Evolutionary conservation across 495 filamentous ascomycete species (phyloP), one percentile per base, ranked within the genome.

Genomic region (Aspergillus kassunensis): DNA sequence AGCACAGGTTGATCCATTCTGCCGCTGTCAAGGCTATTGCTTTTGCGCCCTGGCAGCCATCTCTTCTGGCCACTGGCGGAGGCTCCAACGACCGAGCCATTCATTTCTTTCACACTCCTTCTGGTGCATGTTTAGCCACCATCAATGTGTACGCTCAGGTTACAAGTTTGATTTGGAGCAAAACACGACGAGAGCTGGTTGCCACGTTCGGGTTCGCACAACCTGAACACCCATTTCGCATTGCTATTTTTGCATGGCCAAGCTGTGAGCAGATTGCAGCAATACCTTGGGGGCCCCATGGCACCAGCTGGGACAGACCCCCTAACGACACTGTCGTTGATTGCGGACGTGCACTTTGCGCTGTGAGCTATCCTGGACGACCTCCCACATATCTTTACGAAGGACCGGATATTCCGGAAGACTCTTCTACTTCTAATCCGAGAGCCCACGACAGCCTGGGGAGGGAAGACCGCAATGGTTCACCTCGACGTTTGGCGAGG

Each of bases 11-110:
- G 78, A 31, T 71, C 7, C 90, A 97, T 67, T 80, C 84, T 12
- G 92, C 93, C 1, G 93, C 93, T 8, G 88, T 97, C 59, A 98
- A 98, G 67, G 93, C 93, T 19, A 91, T 97, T 54, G 93, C 93
- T 9, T 97, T 97, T 70, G 96, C 93, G 36, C 93, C 93, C 5
- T 97, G 92, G 92, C 89, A 91, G 49, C 80, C 85, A 25, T 87
- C 87, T 15, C 74, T 98, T 1, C 72, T 98, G 41, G 93, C 93
- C 23, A 95, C 91, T 7, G 93, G 93, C 1, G 93, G 93, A 23
- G 93, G 93, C 16, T 87, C 86, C 42, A 96, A 96, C 62, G 92
- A 97, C 67, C 88, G 90, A 54, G 86, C 88, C 60, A 96, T 98
- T 44, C 93, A 97, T 70, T 97, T 98, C 71, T 96, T 83, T 70